Conservation (phyloP, 768 basidiomycete species). For the Phlebiopsis flavidoalba region DNA sequence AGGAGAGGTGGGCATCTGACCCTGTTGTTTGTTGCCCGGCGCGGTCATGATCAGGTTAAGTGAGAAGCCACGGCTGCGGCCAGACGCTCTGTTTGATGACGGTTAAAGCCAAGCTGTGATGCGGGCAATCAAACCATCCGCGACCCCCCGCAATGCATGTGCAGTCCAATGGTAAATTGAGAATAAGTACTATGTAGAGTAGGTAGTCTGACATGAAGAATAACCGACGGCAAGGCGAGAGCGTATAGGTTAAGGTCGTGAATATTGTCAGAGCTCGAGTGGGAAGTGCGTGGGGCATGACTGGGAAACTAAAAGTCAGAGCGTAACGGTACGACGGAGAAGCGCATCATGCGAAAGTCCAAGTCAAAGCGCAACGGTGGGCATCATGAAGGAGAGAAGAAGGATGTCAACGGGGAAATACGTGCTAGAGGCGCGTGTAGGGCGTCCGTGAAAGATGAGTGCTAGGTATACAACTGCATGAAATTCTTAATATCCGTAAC, state of each 20-base stretch:
- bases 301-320: not conserved
- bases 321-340: not conserved
- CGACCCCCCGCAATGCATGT: not conserved
- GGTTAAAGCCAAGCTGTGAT: not conserved
- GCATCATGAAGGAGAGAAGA: not conserved
- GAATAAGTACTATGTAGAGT: conserved; percentile 2
- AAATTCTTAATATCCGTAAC: conserved; percentile 5
- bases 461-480: not conserved
- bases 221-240: not conserved
- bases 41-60: too few species aligned
- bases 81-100: not conserved
- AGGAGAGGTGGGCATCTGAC: not conserved
- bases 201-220: not conserved
- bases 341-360: conserved; percentile 1
- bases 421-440: not conserved
- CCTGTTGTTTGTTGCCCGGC: not conserved
- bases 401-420: not conserved
- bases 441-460: not conserved
- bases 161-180: not conserved
- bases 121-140: not conserved
- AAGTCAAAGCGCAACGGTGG: not conserved
- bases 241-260: not conserved
- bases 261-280: not conserved
- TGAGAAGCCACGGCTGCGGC: too few species aligned
- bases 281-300: not conserved